These are phyloP conservation scores for Colletotrichum sp. DNA, from an alignment of 2,329 filamentous ascomycete species.

Conservation along the genomic window DNA sequence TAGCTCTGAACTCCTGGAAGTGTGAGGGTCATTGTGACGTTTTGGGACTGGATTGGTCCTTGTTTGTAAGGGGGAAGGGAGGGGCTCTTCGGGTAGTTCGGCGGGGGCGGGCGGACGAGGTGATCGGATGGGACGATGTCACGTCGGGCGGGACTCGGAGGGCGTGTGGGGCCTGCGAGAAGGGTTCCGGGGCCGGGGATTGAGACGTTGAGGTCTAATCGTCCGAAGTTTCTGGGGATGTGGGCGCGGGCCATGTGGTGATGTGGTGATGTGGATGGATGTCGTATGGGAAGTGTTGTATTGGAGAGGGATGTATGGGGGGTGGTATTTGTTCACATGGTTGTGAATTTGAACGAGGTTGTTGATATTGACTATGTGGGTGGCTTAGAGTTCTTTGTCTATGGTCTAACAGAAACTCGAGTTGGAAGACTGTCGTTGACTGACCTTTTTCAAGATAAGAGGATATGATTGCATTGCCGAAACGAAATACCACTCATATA, in stretches of 20 bases:
- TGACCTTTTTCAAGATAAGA: neutral
- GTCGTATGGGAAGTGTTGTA: neutral
- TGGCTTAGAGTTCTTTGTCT: neutral
- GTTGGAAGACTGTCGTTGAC: neutral
- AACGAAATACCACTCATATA: neutral
- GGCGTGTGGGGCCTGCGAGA: neutral
- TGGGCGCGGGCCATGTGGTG: neutral
- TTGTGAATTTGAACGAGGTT: neutral
- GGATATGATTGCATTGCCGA: neutral
- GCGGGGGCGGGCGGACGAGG: neutral
- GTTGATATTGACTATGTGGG: no score
- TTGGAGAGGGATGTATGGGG: neutral
- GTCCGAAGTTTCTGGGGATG: neutral
- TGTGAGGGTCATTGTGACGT: slow-evolving; percentile 2
- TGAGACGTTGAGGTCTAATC: neutral
- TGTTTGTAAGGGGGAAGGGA: neutral
- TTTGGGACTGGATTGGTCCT: neutral
- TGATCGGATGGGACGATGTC: slow-evolving; percentile 5
- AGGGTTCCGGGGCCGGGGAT: neutral
- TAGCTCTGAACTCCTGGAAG: neutral
- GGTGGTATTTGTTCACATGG: neutral
- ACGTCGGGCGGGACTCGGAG: neutral
- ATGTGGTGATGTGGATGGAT: neutral
- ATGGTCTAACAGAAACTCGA: neutral
- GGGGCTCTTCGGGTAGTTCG: neutral